Base-by-base conservation (phyloP, 2,329 filamentous ascomycete genomes). In the Diaporthe sp. region DNA sequence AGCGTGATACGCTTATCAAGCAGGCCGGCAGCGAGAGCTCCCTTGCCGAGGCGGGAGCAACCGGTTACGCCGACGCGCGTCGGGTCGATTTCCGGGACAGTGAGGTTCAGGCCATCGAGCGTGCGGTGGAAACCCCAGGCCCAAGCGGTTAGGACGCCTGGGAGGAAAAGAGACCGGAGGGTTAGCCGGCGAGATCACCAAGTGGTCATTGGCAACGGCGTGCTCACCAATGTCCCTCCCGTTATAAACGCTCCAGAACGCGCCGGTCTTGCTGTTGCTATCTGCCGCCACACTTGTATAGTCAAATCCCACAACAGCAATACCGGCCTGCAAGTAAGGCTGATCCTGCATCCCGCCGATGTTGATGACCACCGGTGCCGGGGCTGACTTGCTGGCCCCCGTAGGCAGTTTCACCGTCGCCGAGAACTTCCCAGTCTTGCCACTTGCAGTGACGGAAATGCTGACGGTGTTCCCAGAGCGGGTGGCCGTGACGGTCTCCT, bases 21-120 rank as follows among this genome's bases (percentile, higher is more conserved):
- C 1, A 89, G 85, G 0, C 87, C 88, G 1, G 88, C 88, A 8
- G 89, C 87, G 0, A 90, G 83, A 7, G 88, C 88, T 19, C 87
- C 88, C 77, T 90, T 90, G 71, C 88, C 89, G 31, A 89, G 87
- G 1, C 88, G 86, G 49, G 88, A 90, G 81, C 88, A 90, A 7
- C 88, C 88, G 22, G 88, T 90, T 19, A 90, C 88, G 73, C 87
- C 88, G 19, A 86, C 83, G 17, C 81, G 81, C 0, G 73, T 78
- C 0, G 82, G 19, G 79, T 87, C 83, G 79, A 90, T 89, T 72
- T 86, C 84, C 1, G 86, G 84, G 4, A 87, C 86, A 0, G 86
- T 87, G 28, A 81, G 79, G 81, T 88, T 87, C 19, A 90, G 82
- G 49, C 84, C 88, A 81, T 90, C 88, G 37, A 90, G 86, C 59